Conservation (phyloP, 768 basidiomycete genomes). For the Strobilomyces confusus region DNA sequence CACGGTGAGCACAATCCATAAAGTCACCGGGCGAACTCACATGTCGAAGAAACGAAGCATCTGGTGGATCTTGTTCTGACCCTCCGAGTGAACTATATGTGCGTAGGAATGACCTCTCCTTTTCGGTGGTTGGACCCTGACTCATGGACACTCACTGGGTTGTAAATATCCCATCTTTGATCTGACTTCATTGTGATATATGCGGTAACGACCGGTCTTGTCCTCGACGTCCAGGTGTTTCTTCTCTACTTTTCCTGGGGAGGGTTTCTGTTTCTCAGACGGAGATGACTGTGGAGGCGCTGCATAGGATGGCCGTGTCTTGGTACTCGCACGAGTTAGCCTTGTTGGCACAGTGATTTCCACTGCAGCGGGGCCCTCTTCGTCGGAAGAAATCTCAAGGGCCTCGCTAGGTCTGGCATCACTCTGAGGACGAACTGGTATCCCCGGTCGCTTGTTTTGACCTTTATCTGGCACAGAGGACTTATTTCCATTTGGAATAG, state of each 20-base stretch:
- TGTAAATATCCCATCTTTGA: slow-evolving; percentile 51
- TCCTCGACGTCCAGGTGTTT: slow-evolving; percentile 40
- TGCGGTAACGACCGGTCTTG: slow-evolving; percentile 50
- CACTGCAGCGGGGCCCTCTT: slow-evolving; percentile 7
- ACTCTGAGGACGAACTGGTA: background rate
- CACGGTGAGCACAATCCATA: slow-evolving; percentile 2
- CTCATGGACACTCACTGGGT: slow-evolving; percentile 49
- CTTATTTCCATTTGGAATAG: slow-evolving; percentile 14
- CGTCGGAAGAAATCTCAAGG: slow-evolving; percentile 21
- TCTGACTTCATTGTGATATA: slow-evolving; percentile 43
- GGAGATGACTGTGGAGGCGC: background rate
- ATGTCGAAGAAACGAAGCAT: slow-evolving; percentile 80
- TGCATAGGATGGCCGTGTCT: slow-evolving; percentile 4
- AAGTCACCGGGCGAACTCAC: slow-evolving; percentile 34
- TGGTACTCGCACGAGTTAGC: slow-evolving; percentile 28
- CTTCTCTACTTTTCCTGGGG: slow-evolving; percentile 12
- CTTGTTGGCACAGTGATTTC: slow-evolving; percentile 15
- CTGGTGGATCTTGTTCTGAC: slow-evolving; percentile 59
- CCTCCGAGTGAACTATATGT: slow-evolving; percentile 58
- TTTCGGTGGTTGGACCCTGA: background rate
- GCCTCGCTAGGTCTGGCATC: background rate
- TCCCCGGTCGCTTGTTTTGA: slow-evolving; percentile 3
- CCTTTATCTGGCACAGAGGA: slow-evolving; percentile 3
- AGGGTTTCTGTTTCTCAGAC: slow-evolving; percentile 4
- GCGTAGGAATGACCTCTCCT: background rate